Base-by-base conservation (phyloP, 2,329 filamentous ascomycete genomes). In the Trichoderma cornu-damae region DNA sequence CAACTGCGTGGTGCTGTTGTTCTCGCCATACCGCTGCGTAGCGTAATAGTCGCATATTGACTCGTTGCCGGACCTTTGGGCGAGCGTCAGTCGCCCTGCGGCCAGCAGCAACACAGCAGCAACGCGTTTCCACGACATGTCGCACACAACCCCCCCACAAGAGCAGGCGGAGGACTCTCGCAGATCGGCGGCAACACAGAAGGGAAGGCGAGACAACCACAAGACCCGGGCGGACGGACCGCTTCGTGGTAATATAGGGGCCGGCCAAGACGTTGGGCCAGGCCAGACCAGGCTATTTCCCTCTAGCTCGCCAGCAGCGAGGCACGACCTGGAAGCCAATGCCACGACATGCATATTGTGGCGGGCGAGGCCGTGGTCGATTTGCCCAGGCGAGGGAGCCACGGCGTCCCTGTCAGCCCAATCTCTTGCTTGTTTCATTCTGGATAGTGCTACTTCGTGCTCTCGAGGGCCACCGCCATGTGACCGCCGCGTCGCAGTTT, bases 21-120 rank as follows among this genome's bases (percentile, higher is more conserved):
- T 68, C 9, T 55, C 58, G 4, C 67, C 67, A 51, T 62, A 70
- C 4, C 46, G 53, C 9, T 57, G 38, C 4, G 61, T 49, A 2
- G 68, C 66, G 49, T 70, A 70, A 49, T 67, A 70, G 54, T 70
- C 68, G 55, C 68, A 70, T 22, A 70, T 66, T 32, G 66, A 64
- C 22, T 53, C 54, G 24, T 49, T 24, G 28, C 30, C 46, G 16
- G 46, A 37, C 18, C 54, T 40, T 8, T 57, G 54, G 22, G 46
- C 54, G 22, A 51, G 16, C 7, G 20, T 20, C 22, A 34, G 22
- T n/a, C 20, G 46, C 44, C 54, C 46, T 20, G 37, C 28, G n/a
- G 44, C 38, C 20, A 57, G 18, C 22, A 57, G 35, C 14, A 49
- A 50, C 35, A 51, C n/a, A 26, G 20, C 38, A 16, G 38, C 35